phyloP scores from a whole-genome alignment of 2,329 filamentous ascomycete genomes.

The Clarireedia monteithiana region DNA sequence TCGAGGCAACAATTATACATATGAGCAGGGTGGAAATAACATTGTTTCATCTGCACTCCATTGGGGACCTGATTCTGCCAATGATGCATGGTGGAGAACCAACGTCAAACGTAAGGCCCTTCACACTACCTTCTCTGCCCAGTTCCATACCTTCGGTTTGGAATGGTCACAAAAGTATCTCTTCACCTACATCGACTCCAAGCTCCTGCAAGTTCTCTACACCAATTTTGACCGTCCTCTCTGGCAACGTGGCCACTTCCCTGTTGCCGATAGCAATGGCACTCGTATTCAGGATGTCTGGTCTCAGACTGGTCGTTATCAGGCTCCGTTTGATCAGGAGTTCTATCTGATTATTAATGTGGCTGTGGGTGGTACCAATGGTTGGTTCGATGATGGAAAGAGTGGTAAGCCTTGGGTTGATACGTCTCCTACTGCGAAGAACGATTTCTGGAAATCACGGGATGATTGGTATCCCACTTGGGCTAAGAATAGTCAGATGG shows the following conservation, averaged over 20 bases:
- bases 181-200: slow-evolving; percentile 78
- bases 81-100: slow-evolving; percentile 78
- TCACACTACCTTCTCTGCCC: slow-evolving; percentile 63
- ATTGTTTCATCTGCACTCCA: slow-evolving; percentile 73
- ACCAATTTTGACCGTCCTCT: slow-evolving; percentile 62
- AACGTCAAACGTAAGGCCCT: slow-evolving; percentile 69
- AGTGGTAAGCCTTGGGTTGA: slow-evolving; percentile 76
- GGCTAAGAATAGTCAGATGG: slow-evolving; percentile 52
- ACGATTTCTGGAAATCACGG: slow-evolving; percentile 68
- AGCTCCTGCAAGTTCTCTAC: slow-evolving; percentile 73
- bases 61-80: slow-evolving; percentile 65
- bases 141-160: slow-evolving; percentile 70
- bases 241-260: slow-evolving; percentile 63
- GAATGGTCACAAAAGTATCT: slow-evolving; percentile 87
- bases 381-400: slow-evolving; percentile 72
- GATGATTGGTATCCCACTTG: slow-evolving; percentile 64
- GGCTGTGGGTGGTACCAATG: slow-evolving; percentile 70
- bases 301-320: slow-evolving; percentile 49
- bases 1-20: slow-evolving; percentile 75
- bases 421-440: slow-evolving; percentile 53
- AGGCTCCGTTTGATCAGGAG: slow-evolving; percentile 66
- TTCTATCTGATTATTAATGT: slow-evolving; percentile 74
- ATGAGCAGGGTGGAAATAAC: slow-evolving; percentile 71
- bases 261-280: slow-evolving; percentile 54
- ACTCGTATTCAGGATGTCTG: slow-evolving; percentile 57